Conservation (phyloP, 2,329 filamentous ascomycete species). For the Albophoma yamanashiensis region DNA sequence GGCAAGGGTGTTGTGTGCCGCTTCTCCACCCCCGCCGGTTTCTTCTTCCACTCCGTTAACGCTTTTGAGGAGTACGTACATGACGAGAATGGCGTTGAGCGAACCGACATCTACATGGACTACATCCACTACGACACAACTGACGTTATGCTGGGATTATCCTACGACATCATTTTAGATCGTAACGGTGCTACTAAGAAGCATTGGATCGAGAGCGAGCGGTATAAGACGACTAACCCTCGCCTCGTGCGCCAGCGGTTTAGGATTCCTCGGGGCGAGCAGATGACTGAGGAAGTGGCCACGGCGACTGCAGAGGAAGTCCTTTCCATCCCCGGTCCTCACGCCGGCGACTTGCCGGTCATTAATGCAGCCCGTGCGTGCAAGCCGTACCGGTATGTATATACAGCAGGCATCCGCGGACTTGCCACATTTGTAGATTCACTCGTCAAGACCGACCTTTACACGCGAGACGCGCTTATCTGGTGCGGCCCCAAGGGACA, state of each 20-base stretch:
- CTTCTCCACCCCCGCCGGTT: slow-evolving; percentile 58
- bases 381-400: slow-evolving; percentile 48
- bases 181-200: background rate
- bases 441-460: slow-evolving; percentile 55
- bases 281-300: slow-evolving; percentile 5
- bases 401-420: slow-evolving; percentile 45
- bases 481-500: slow-evolving; percentile 50
- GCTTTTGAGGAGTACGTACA: background rate
- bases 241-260: slow-evolving; percentile 34
- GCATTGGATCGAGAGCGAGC: background rate
- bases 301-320: slow-evolving; percentile 19
- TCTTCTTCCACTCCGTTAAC: slow-evolving; percentile 45
- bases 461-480: slow-evolving; percentile 35
- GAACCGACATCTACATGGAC: background rate
- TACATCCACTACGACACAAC: background rate
- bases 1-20: slow-evolving; percentile 55
- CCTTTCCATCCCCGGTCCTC: slow-evolving; percentile 38
- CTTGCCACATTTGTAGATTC: slow-evolving; percentile 50
- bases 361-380: slow-evolving; percentile 49
- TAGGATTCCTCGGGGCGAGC: slow-evolving; percentile 16
- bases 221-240: background rate
- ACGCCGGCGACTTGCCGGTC: slow-evolving; percentile 52
- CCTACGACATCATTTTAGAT: background rate
- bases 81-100: background rate
- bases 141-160: background rate